Evolutionary conservation across 495 filamentous ascomycete species (phyloP), one percentile per base, ranked within the genome.

Genomic region (Aeminium ludgeri): DNA sequence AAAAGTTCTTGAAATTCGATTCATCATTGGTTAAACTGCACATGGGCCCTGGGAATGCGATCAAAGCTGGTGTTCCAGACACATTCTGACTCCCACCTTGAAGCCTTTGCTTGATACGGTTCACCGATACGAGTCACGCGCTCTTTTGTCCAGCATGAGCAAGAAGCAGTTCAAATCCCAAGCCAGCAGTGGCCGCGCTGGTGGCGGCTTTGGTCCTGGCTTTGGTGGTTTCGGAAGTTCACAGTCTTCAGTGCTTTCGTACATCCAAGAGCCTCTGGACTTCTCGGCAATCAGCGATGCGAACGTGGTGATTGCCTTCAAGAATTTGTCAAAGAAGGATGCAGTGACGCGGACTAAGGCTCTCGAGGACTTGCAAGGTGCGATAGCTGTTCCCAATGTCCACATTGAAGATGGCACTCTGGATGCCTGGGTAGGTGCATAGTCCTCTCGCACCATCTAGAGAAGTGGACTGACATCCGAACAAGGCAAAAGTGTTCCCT

Each of bases 301-400:
- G 20, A 80, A 85, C 52, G 64, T 89, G 35, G 72, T 83, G 11
- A 86, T 99, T 7, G 70, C 78, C 16, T 86, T 93, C 65, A 92
- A 95, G 57, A 91, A 86, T 50, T 66, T 94, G 12, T 69, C 74
- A 34, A 99, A 96, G 63, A 92, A 85, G 59, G 86, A 94, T 63
- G 78, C 78, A 43, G 87, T 73, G 11, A 99, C 91, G 20, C 87
- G 91, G 51, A 68, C 78, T n/a, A 94, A 91, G 56, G 89, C 85
- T 0, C 56, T 99, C 36, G 87, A 96, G 40, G 87, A 94, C 31
- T 56, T 99, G 25, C 70, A 78, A 34, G 55, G 69, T 30, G 70
- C 78, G 51, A 62, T 84, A n/a, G 41, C 65, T 48, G 56, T 60
- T 38, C 41, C 66, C 34, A 52, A 65, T 39, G 69, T 65, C 1